Conservation (phyloP, 1,139 yeast species). For the Kurtzmaniella quercitrusa region DNA sequence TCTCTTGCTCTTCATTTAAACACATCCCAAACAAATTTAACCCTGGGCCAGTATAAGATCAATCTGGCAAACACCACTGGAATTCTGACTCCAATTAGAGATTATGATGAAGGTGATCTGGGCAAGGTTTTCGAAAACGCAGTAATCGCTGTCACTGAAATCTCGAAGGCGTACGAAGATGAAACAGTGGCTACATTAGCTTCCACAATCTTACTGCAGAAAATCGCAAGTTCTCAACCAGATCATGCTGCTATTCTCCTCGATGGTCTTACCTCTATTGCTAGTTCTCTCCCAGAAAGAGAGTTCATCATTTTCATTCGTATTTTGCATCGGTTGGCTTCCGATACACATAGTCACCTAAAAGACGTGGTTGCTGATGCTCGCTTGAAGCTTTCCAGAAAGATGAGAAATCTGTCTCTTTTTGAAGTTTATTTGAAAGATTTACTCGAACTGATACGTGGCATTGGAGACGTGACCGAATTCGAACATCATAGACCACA, state of each 20-base stretch:
- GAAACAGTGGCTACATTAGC: slow-evolving; percentile 77
- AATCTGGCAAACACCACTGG: neutral
- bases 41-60: neutral
- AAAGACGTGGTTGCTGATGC: slow-evolving; percentile 41
- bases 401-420: slow-evolving; percentile 41
- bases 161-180: slow-evolving; percentile 67
- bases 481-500: slow-evolving; percentile 82
- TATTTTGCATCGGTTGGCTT: slow-evolving; percentile 38
- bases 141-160: slow-evolving; percentile 65
- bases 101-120: slow-evolving; percentile 17
- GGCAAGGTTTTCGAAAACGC: slow-evolving; percentile 52
- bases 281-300: slow-evolving; percentile 53
- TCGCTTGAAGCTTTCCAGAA: slow-evolving; percentile 49
- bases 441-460: slow-evolving; percentile 60
- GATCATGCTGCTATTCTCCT: slow-evolving; percentile 42
- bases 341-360: slow-evolving; percentile 31
- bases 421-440: slow-evolving; percentile 61
- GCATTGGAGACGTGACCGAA: slow-evolving; percentile 79
- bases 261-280: slow-evolving; percentile 55
- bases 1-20: neutral
- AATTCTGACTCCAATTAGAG: neutral
- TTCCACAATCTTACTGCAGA: slow-evolving; percentile 79
- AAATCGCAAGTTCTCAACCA: slow-evolving; percentile 46
- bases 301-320: slow-evolving; percentile 55
- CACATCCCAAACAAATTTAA: neutral